These are phyloP conservation scores for Cordyceps fumosorosea DNA, from an alignment of 2,329 filamentous ascomycete species.

Conservation along the genomic window DNA sequence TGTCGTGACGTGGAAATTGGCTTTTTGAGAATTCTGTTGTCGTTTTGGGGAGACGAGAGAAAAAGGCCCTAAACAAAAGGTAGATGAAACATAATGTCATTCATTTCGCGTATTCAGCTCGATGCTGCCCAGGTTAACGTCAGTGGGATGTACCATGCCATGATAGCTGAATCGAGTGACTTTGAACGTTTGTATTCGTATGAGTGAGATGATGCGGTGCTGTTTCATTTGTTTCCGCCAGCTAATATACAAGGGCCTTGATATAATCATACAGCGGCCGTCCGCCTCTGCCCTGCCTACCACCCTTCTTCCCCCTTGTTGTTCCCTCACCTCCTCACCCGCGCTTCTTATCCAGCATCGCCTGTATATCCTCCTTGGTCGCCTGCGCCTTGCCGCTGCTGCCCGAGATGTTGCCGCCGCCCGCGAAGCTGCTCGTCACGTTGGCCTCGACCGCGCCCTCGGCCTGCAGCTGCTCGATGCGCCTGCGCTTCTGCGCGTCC, in stretches of 20 bases:
- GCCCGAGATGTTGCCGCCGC: conserved; percentile 21
- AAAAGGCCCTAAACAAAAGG: background rate
- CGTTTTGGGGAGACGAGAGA: background rate
- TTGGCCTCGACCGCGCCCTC: conserved; percentile 63
- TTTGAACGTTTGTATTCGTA: background rate
- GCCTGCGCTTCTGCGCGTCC: conserved; percentile 78
- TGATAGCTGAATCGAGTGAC: too few relatives aligned
- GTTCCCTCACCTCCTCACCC: conserved; percentile 15
- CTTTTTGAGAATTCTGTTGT: background rate
- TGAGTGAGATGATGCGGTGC: background rate
- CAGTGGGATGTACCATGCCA: too few relatives aligned
- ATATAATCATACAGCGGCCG: background rate
- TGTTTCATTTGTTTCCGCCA: background rate
- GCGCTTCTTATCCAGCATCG: conserved; percentile 31
- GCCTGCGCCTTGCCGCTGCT: conserved; percentile 24
- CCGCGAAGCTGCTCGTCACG: conserved; percentile 31
- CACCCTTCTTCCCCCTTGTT: background rate
- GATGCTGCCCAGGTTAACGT: too few relatives aligned
- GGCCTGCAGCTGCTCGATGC: conserved; percentile 65
- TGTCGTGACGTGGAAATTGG: background rate
- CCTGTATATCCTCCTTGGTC: conserved; percentile 32
- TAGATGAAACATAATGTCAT: too few relatives aligned
- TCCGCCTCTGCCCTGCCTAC: background rate
- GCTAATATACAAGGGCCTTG: background rate
- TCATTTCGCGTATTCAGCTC: too few relatives aligned